Evolutionary conservation across 148 eudicot genomes (phyloP), one percentile per base, ranked within the genome.

Genomic region (Cornus suecica): DNA sequence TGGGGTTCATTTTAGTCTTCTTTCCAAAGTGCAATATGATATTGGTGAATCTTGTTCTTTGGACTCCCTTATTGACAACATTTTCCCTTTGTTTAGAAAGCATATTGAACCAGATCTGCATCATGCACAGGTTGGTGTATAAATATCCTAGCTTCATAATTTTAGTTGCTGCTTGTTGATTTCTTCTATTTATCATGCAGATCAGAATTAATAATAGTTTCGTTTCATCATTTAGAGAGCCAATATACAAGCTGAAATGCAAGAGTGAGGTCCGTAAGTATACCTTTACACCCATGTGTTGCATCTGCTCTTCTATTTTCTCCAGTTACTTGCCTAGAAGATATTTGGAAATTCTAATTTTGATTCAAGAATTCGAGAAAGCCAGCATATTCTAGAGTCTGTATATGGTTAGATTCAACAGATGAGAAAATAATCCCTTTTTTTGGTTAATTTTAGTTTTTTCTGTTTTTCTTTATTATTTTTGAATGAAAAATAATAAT

Each of bases 51-150:
- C 98, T 65, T 88, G 94, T 80, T 93, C 99, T 45, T 65, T 96
- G 84, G 99, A 96, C 82, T 86, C 85, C 79, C 94, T 96, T 34
- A 96, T 96, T 68, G 99, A 96, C 85, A 96, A 97, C 86, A 96
- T 96, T 74, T 96, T 96, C 78, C 99, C 99, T 0, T 86, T 93
- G 80, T 96, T 96, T 79, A 88, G 98, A 83, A 96, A 86, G 84
- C 97, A 96, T 83, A 96, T 96, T 64, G 99, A 96, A 88, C 98
- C 99, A n/a, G 99, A 96, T 72, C 97, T 96, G 78, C 99, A 96
- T 88, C 99, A 96, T 81, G 99, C 98, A 22, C 99, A 96, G 98
- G 99, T 95, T 45, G 63, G 74, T 72, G 45, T 70, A 76, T 65
- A 68, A 45, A 66, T 77, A 41, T 56, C 26, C 58, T 60, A 20